phyloP scores from a whole-genome alignment of 176 grass and related monocot genomes.

The Phragmites australis region DNA sequence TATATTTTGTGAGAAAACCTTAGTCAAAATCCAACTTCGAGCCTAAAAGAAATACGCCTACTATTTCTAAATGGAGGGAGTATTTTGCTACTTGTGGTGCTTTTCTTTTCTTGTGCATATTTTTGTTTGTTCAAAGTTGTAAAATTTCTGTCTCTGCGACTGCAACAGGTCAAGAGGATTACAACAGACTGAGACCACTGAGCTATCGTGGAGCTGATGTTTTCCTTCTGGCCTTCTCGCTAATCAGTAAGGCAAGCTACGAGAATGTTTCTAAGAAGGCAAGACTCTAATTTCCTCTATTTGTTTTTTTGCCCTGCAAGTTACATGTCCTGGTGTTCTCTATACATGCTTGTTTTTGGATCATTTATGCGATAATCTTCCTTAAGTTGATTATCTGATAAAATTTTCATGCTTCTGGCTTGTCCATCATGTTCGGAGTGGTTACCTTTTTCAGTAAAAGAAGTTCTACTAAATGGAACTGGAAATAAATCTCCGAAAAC shows the following conservation, averaged over 20 bases:
- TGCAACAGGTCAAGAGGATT: constrained; percentile 76
- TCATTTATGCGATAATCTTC: not conserved
- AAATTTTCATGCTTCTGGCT: constrained; percentile 8
- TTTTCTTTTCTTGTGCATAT: not conserved
- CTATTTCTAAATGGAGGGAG: no score
- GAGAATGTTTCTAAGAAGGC: constrained; percentile 85
- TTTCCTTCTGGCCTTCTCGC: constrained; percentile 80
- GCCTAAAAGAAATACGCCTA: no score
- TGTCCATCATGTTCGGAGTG: not conserved
- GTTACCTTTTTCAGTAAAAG: not conserved
- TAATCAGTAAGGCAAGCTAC: constrained; percentile 82
- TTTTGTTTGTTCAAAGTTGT: not conserved
- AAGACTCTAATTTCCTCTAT: constrained; percentile 34
- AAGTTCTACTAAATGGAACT: not conserved
- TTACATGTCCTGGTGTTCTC: not conserved
- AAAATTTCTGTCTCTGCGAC: not conserved
- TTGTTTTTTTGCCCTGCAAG: not conserved
- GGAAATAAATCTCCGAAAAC: constrained; percentile 4
- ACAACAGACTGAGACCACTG: constrained; percentile 79
- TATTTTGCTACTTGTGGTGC: not conserved
- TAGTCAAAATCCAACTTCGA: no score
- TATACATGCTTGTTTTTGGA: constrained; percentile 16
- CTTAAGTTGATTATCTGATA: not conserved
- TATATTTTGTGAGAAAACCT: no score
- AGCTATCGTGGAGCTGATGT: constrained; percentile 82